Evolutionary conservation across 192 early-diverging fungal species (phyloP), one percentile per base, ranked within the genome.

Genomic region (Backusella macrospora): DNA sequence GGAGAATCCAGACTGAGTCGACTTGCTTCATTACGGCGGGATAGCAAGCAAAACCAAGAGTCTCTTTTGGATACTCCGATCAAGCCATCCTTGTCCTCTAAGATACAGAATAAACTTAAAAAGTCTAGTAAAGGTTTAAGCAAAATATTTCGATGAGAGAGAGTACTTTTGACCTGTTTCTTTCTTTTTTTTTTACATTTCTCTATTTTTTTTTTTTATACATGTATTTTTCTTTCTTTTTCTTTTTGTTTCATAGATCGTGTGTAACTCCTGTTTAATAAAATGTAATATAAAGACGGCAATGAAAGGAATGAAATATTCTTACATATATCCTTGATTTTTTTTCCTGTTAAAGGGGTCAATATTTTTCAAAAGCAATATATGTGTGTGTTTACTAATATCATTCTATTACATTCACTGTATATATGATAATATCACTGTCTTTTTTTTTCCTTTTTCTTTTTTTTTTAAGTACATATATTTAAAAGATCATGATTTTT

Each of bases 221-320:
- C 47, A 15, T 49, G n/a, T 15, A 49, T 18, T n/a, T 5, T 49
- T 8, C 15, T 52, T 52, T 52, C 9, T 52, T 52, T 52, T 13
- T 52, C 7, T 52, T 21, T 52, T 18, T 8, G 8, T 52, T 5
- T 52, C 21, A 7, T 52, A 52, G 16, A 52, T 16, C 49, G n/a
- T 18, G 4, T 52, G 49, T 52, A 52, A 10, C 49, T 52, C 49
- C 49, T 52, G 49, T 52, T 52, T 52, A 52, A 52, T 52, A 52
- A 52, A 52, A 52, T 52, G 49, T 52, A 52, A 52, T 52, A 52
- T 34, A 1, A 34, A 52, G 6, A 43, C 5, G 10, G 6, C 23
- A 55, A 55, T 23, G 52, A 55, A 55, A 23, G 52, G 52, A 55
- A 55, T 55, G 52, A 21, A 55, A 55, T 55, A 55, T 55, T 23